Conservation (phyloP, 2,329 filamentous ascomycete species). For the Zasmidium cellare region DNA sequence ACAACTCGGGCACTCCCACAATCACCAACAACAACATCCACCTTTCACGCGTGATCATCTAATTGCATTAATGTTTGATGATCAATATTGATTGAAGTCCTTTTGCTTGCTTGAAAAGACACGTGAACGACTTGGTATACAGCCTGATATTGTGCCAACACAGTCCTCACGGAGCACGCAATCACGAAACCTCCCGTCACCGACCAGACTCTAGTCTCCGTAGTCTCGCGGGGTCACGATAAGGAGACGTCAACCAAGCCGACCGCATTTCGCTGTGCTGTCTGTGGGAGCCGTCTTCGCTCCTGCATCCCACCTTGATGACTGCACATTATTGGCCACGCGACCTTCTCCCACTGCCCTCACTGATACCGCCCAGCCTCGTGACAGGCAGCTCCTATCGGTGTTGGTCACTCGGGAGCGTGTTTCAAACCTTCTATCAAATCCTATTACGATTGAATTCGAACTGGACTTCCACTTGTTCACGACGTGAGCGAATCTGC, state of each 20-base stretch:
- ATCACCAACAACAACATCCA: no score
- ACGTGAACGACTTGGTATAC: neutral
- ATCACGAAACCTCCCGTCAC: neutral
- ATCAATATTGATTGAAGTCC: no score
- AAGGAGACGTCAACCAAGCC: neutral
- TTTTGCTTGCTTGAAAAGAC: neutral
- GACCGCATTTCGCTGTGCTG: neutral
- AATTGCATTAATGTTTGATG: no score
- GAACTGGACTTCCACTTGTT: no score
- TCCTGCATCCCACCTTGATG: no score
- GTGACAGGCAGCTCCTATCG: neutral
- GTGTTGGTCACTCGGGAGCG: neutral
- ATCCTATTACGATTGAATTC: no score
- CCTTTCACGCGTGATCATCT: no score
- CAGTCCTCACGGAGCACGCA: neutral
- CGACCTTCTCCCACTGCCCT: no score
- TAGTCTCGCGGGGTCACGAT: neutral
- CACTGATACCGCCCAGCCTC: no score
- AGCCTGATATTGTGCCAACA: neutral
- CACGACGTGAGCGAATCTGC: no score
- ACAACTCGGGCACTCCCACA: no score
- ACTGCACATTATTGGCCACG: no score
- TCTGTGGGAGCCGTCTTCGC: neutral
- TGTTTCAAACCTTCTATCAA: neutral
- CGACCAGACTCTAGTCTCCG: neutral